Conservation (phyloP, 345 rosid species). For the Jatropha curcas region DNA sequence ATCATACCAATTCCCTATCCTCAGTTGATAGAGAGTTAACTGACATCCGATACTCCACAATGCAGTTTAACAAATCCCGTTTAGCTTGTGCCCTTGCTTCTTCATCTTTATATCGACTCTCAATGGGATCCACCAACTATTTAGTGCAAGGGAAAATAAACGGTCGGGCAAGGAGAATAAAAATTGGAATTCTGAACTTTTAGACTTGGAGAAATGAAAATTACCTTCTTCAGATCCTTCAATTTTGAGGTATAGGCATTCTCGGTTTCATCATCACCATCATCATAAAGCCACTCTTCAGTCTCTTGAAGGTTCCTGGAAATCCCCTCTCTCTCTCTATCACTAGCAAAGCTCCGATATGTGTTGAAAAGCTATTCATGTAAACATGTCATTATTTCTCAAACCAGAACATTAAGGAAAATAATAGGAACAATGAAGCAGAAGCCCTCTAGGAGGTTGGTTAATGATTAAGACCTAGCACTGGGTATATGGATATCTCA, state of each 20-base stretch:
- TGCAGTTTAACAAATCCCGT: slow-evolving; percentile 49
- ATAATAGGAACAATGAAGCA: background rate
- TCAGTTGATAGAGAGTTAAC: slow-evolving; percentile 51
- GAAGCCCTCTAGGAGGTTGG: background rate
- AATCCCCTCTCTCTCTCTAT: slow-evolving; percentile 57
- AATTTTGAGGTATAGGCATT: slow-evolving; percentile 52
- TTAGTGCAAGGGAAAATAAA: background rate
- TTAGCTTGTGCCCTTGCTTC: slow-evolving; percentile 59
- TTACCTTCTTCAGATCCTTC: slow-evolving; percentile 61
- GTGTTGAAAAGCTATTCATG: slow-evolving; percentile 56
- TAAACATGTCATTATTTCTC: slow-evolving; percentile 9
- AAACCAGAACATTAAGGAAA: background rate
- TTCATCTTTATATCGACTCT: slow-evolving; percentile 59
- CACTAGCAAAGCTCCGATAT: slow-evolving; percentile 56
- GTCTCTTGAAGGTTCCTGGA: slow-evolving; percentile 66
- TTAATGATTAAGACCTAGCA: background rate
- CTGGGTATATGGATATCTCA: background rate
- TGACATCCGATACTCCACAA: slow-evolving; percentile 43
- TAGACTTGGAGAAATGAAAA: background rate
- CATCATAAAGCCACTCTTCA: slow-evolving; percentile 86
- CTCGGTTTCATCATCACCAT: slow-evolving; percentile 79
- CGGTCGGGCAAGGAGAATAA: slow-evolving; percentile 4
- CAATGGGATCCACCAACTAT: slow-evolving; percentile 70
- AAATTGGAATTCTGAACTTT: background rate
- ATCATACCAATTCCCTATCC: slow-evolving; percentile 52